A percentile compares a stretch with the other conserved stretches of the same genome.
Evolutionary conservation across 192 early-diverging fungal species (phyloP).

Genomic region (Helicostylum pulchrum): DNA sequence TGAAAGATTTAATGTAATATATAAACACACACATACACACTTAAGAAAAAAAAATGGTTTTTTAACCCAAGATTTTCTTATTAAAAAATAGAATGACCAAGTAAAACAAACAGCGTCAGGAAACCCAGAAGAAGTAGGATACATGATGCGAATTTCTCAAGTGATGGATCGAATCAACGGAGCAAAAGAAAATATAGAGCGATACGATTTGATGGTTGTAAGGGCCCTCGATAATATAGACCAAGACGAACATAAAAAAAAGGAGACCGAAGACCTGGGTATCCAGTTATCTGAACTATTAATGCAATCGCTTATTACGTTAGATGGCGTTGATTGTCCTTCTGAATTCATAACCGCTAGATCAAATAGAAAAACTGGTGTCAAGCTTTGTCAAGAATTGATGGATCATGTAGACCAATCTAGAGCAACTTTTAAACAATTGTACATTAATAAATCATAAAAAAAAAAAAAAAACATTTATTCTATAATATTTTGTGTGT

Average conservation of each 20-base stretch:
- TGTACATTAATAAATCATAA: no score
- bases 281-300: slow-evolving; percentile 67
- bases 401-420: no score
- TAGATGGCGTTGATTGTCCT: slow-evolving; percentile 72
- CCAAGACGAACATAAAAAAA: slow-evolving; percentile 39
- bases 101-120: slow-evolving; percentile 41
- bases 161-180: slow-evolving; percentile 30
- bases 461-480: no score
- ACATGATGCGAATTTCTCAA: slow-evolving; percentile 45
- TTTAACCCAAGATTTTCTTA: no score
- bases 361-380: slow-evolving; percentile 67
- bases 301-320: slow-evolving; percentile 71
- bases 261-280: slow-evolving; percentile 65
- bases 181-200: slow-evolving; percentile 40
- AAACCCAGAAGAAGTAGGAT: slow-evolving; percentile 50
- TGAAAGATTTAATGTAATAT: slow-evolving; percentile 55
- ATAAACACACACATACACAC: no score
- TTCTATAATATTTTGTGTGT: no score
- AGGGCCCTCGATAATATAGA: slow-evolving; percentile 25
- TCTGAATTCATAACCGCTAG: slow-evolving; percentile 69
- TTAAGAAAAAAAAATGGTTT: no score
- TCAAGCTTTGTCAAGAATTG: slow-evolving; percentile 66
- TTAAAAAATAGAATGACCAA: slow-evolving; percentile 32
- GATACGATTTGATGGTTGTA: slow-evolving; percentile 41
- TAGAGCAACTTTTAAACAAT: no score